These are phyloP conservation scores for Collybia nuda DNA, from an alignment of 768 basidiomycete species.

Conservation along the genomic window DNA sequence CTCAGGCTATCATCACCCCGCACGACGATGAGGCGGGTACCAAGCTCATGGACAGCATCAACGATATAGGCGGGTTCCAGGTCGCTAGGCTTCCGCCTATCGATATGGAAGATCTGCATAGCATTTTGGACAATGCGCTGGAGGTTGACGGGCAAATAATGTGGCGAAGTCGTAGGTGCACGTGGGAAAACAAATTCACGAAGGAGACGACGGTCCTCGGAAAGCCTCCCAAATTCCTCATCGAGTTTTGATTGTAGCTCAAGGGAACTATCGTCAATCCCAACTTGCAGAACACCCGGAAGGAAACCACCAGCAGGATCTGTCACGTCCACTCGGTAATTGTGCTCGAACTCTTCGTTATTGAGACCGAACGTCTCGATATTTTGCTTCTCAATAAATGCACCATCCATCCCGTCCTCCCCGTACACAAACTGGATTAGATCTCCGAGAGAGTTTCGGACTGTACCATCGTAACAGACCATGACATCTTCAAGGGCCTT, in stretches of 20 bases:
- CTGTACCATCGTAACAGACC: constrained; percentile 98
- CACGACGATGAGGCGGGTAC: constrained; percentile 79
- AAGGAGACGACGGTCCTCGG: constrained; percentile 74
- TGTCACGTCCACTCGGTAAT: constrained; percentile 93
- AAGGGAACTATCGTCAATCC: constrained; percentile 80
- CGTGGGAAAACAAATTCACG: constrained; percentile 85
- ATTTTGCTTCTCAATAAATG: constrained; percentile 93
- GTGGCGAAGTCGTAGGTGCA: constrained; percentile 65
- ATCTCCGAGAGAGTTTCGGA: constrained; percentile 95
- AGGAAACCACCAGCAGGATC: constrained; percentile 80
- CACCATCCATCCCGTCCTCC: constrained; percentile 99
- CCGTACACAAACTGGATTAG: constrained; percentile 96
- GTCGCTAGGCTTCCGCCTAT: constrained; percentile 90
- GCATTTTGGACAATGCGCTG: constrained; percentile 95
- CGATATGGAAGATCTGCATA: constrained; percentile 95
- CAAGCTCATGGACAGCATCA: constrained; percentile 72
- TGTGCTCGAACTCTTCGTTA: constrained; percentile 82
- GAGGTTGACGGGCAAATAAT: constrained; percentile 94
- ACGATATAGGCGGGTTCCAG: constrained; percentile 87
- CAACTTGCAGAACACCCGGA: constrained; percentile 79
- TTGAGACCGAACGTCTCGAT: constrained; percentile 87
- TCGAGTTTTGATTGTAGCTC: constrained; percentile 86
- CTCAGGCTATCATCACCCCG: constrained; percentile 81
- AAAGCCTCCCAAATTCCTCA: constrained; percentile 57
- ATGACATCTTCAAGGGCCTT: constrained; percentile 97